Conservation (phyloP, 495 filamentous ascomycete genomes). For the Aspergillus saccharolyticus region DNA sequence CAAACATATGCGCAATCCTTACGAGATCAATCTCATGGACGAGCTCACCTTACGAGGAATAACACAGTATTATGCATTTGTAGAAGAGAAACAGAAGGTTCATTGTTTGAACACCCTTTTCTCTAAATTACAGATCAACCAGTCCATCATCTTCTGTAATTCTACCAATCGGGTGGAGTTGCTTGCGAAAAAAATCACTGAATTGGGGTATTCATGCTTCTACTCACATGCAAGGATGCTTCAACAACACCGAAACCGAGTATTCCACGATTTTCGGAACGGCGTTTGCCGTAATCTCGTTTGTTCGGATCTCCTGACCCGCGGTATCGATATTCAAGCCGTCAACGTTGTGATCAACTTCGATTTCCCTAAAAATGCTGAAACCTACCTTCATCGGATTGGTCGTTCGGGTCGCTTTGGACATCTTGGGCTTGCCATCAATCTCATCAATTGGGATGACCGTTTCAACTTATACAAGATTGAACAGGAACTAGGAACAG, state of each 20-base stretch:
- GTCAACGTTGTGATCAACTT: constrained; percentile 99
- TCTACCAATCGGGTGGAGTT: constrained; percentile 97
- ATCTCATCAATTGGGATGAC: constrained; percentile 99
- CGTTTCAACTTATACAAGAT: constrained; percentile 98
- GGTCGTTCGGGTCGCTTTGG: constrained; percentile 96
- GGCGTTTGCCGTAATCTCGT: constrained; percentile 96
- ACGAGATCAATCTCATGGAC: constrained; percentile 99
- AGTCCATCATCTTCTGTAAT: constrained; percentile 99
- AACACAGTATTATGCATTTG: constrained; percentile 98
- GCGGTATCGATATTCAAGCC: constrained; percentile 98
- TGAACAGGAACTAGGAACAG: constrained; percentile 92
- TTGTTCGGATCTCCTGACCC: constrained; percentile 94
- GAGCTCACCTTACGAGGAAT: constrained; percentile 97
- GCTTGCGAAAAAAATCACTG: constrained; percentile 97
- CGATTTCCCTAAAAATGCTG: constrained; percentile 98
- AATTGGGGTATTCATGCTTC: constrained; percentile 98
- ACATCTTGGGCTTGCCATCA: constrained; percentile 95
- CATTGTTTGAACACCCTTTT: constrained; percentile 99
- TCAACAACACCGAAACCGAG: constrained; percentile 93
- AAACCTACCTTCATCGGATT: constrained; percentile 98
- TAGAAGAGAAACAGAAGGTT: constrained; percentile 99
- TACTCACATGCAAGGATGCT: constrained; percentile 99
- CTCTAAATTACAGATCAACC: constrained; percentile 98
- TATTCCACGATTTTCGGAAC: constrained; percentile 99
- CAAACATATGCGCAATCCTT: constrained; percentile 91